These are phyloP conservation scores for Hanseniaspora vineae DNA, from an alignment of 805 yeast species.

Conservation along the genomic window DNA sequence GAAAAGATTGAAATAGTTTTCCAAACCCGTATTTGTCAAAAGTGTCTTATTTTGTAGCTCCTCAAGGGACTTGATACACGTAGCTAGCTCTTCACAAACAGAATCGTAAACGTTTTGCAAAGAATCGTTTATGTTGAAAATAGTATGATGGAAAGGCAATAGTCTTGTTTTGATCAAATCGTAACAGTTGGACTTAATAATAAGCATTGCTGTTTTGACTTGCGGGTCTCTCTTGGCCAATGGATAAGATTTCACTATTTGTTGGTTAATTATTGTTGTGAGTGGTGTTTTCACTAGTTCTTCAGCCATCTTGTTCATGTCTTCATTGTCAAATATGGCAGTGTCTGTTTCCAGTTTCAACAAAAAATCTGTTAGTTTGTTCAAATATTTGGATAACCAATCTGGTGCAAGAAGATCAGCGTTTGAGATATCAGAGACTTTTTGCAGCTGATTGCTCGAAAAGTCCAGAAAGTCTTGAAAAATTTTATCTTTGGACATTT, in stretches of 20 bases:
- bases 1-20: constrained; percentile 48
- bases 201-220: constrained; percentile 16
- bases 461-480: constrained; percentile 7
- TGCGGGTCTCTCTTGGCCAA: constrained; percentile 16
- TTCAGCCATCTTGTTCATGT: constrained; percentile 27
- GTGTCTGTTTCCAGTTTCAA: constrained; percentile 36
- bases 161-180: constrained; percentile 47
- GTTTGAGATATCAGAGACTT: constrained; percentile 22
- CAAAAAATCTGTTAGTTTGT: constrained; percentile 36
- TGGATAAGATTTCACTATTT: constrained; percentile 20
- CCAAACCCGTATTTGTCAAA: constrained; percentile 39
- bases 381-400: constrained; percentile 54
- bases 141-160: constrained; percentile 26
- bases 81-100: constrained; percentile 24
- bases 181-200: constrained; percentile 44
- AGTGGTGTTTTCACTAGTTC: constrained; percentile 32
- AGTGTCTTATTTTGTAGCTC: constrained; percentile 34
- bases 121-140: constrained; percentile 23
- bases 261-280: constrained; percentile 15
- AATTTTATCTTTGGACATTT: constrained; percentile 13
- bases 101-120: constrained; percentile 9
- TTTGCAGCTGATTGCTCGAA: not conserved
- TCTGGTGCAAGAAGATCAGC: constrained; percentile 70
- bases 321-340: constrained; percentile 12
- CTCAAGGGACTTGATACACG: constrained; percentile 21